phyloP scores from a whole-genome alignment of 2,329 filamentous ascomycete genomes.

The Paecilomyces formosus region DNA sequence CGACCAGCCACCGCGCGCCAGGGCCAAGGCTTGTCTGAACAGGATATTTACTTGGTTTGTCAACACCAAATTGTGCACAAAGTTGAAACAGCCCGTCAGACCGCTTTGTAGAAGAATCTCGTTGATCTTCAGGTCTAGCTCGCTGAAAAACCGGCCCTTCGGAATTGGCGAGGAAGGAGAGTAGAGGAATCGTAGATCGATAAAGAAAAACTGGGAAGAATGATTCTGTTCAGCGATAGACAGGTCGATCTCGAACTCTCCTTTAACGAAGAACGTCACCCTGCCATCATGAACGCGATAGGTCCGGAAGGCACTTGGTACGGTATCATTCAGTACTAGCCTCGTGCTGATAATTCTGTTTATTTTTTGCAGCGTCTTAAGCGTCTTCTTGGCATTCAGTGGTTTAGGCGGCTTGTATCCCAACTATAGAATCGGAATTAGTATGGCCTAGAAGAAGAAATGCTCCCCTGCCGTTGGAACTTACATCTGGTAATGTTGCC shows the following conservation, averaged over 20 bases:
- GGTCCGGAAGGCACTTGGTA: conserved; percentile 69
- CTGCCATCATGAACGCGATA: conserved; percentile 79
- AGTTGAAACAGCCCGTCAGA: conserved; percentile 71
- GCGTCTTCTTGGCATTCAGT: conserved; percentile 62
- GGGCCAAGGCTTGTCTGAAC: conserved; percentile 64
- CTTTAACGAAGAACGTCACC: conserved; percentile 74
- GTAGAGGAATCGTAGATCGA: conserved; percentile 83
- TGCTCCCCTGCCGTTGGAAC: conserved; percentile 18
- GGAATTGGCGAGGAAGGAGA: conserved; percentile 60
- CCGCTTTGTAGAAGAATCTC: conserved; percentile 61
- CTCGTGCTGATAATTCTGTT: conserved; percentile 77
- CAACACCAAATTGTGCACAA: conserved; percentile 78
- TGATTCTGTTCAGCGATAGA: conserved; percentile 82
- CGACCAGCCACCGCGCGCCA: conserved; percentile 67
- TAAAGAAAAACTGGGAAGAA: conserved; percentile 82
- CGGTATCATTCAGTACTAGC: conserved; percentile 74
- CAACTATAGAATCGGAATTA: conserved; percentile 43
- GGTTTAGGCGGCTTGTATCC: conserved; percentile 68
- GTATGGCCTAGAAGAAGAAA: not conserved
- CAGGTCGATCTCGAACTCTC: conserved; percentile 89
- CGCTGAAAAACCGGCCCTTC: conserved; percentile 52
- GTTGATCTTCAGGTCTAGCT: conserved; percentile 67
- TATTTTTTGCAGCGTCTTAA: conserved; percentile 69
- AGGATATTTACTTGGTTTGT: conserved; percentile 86
- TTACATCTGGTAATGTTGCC: conserved; percentile 70